phyloP scores from a whole-genome alignment of 495 filamentous ascomycete species.

The Lasiosphaeriaceae sp. region DNA sequence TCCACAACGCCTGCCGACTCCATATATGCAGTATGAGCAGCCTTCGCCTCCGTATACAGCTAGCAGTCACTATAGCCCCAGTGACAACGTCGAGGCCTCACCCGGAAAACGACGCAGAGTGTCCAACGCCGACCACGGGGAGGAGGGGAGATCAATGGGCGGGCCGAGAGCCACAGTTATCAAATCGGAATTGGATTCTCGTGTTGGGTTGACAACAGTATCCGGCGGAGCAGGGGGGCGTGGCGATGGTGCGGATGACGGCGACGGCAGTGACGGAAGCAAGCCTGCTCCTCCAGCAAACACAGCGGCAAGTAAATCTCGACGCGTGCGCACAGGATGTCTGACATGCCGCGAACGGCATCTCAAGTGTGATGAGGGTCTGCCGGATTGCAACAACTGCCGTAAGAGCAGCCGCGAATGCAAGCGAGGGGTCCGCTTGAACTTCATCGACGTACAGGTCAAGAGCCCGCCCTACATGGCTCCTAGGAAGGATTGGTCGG shows the following conservation, averaged over 20 bases:
- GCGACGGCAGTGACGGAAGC: constrained; percentile 11
- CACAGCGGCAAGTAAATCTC: constrained; percentile 51
- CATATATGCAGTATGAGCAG: constrained; percentile 26
- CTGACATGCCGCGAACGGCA: constrained; percentile 71
- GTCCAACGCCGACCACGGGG: not conserved
- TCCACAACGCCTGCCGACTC: constrained; percentile 19
- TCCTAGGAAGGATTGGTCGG: constrained; percentile 62
- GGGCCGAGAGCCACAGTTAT: not conserved
- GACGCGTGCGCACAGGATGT: constrained; percentile 71
- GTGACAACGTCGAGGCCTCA: constrained; percentile 20
- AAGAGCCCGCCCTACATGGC: constrained; percentile 63
- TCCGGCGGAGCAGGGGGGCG: not conserved
- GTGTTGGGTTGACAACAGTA: not conserved
- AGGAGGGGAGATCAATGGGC: not conserved
- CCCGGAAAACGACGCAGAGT: constrained; percentile 25
- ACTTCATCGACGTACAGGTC: constrained; percentile 85
- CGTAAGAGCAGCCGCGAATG: constrained; percentile 81
- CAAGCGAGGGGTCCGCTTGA: constrained; percentile 81
- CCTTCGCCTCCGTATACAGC: constrained; percentile 30
- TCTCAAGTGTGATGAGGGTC: constrained; percentile 70
- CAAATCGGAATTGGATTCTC: not conserved
- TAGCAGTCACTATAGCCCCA: constrained; percentile 24
- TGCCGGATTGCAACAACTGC: constrained; percentile 81
- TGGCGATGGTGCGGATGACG: constrained; percentile 9
- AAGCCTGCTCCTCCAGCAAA: constrained; percentile 16